A percentile compares a stretch with the other conserved stretches of the same genome.
These are phyloP conservation scores for Nitzschia sp. DNA, from an alignment of 108 stramenopile species.

Conservation along the genomic window DNA sequence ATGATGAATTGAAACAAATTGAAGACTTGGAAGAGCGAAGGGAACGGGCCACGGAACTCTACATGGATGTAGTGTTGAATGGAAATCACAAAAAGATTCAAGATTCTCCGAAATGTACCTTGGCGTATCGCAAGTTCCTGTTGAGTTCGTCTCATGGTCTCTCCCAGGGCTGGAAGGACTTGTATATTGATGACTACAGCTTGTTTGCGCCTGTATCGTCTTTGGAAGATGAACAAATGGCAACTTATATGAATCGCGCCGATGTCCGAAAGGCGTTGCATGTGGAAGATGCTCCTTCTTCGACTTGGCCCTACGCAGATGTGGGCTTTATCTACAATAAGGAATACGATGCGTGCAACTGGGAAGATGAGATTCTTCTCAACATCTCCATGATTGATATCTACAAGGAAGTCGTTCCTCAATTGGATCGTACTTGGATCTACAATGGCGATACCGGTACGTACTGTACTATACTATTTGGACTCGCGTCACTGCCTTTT, in stretches of 20 bases:
- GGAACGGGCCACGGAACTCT: conserved; percentile 15
- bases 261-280: conserved; percentile 62
- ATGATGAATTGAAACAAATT: conserved; percentile 29
- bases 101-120: conserved; percentile 35
- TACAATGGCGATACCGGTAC: conserved; percentile 79
- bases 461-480: no score
- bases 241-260: conserved; percentile 47
- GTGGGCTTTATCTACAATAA: conserved; percentile 63
- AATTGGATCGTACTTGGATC: conserved; percentile 41
- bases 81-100: neutral
- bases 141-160: conserved; percentile 44
- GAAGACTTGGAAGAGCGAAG: conserved; percentile 20
- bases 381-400: conserved; percentile 63
- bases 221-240: conserved; percentile 54
- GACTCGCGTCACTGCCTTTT: neutral
- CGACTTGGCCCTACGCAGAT: conserved; percentile 47
- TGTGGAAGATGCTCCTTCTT: conserved; percentile 44
- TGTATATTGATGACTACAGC: conserved; percentile 64
- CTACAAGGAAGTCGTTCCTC: conserved; percentile 54
- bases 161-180: conserved; percentile 59
- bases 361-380: conserved; percentile 17
- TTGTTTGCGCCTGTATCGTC: conserved; percentile 49
- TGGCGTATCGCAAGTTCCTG: conserved; percentile 60
- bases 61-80: conserved; percentile 25
- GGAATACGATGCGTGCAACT: conserved; percentile 69